A percentile compares a stretch with the other conserved stretches of the same genome.
These are phyloP conservation scores for Pythium brachiatum DNA, from an alignment of 352 stramenopile genomes.

Conservation along the genomic window DNA sequence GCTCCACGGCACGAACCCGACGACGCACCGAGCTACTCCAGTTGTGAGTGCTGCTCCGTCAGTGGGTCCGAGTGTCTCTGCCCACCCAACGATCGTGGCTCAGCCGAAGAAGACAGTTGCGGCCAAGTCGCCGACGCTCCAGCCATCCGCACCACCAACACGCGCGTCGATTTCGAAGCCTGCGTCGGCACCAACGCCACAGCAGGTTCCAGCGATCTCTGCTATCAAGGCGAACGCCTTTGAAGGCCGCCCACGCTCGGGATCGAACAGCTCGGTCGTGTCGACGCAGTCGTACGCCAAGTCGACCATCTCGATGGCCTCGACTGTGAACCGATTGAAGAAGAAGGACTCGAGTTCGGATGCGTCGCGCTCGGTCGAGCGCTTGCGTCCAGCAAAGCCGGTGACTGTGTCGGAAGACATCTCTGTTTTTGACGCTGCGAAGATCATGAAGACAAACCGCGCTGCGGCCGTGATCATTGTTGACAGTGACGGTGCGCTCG, in stretches of 20 bases:
- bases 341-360: slow-evolving; percentile 48
- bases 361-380: slow-evolving; percentile 67
- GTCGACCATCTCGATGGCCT: slow-evolving; percentile 81
- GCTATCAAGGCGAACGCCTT: slow-evolving; percentile 16
- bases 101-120: slow-evolving; percentile 16
- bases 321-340: slow-evolving; percentile 64
- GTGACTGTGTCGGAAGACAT: slow-evolving; percentile 79
- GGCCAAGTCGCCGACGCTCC: slow-evolving; percentile 13
- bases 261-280: slow-evolving; percentile 70
- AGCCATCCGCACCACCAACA: slow-evolving; percentile 14
- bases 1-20: slow-evolving; percentile 17
- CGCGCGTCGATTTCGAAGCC: slow-evolving; percentile 20
- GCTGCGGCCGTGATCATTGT: slow-evolving; percentile 91
- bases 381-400: slow-evolving; percentile 83
- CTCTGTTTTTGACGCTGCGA: slow-evolving; percentile 85
- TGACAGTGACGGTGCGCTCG: slow-evolving; percentile 80
- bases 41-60: slow-evolving; percentile 8
- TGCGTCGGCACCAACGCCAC: not conserved
- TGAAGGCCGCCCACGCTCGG: slow-evolving; percentile 50
- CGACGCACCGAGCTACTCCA: slow-evolving; percentile 2
- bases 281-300: slow-evolving; percentile 76
- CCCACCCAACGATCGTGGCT: slow-evolving; percentile 16
- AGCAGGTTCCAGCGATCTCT: slow-evolving; percentile 8
- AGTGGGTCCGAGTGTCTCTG: slow-evolving; percentile 6
- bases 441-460: slow-evolving; percentile 91